These are phyloP conservation scores for Yamadazyma kanchanaburiensis DNA, from an alignment of 1,139 yeast species.

Conservation along the genomic window DNA sequence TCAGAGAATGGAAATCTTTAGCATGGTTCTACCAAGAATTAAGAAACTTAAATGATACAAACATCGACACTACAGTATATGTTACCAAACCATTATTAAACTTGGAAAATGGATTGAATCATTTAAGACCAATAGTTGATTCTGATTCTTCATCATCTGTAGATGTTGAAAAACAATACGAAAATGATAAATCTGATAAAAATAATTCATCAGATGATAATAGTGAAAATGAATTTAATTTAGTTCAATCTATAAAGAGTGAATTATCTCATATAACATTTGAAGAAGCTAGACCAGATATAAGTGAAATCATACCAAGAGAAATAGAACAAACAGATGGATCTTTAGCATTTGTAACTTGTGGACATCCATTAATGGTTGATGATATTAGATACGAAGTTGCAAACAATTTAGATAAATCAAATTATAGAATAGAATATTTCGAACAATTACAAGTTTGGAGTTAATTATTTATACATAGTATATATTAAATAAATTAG, in stretches of 20 bases:
- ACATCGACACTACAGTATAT: conserved; percentile 21
- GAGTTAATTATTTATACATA: conserved; percentile 14
- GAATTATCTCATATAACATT: conserved; percentile 22
- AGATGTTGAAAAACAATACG: conserved; percentile 11
- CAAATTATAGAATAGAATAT: conserved; percentile 21
- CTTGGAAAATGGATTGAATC: conserved; percentile 9
- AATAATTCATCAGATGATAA: conserved; percentile 7
- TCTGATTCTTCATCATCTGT: conserved; percentile 11
- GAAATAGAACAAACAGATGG: conserved; percentile 23
- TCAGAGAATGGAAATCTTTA: conserved; percentile 37
- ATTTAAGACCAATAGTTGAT: conserved; percentile 10
- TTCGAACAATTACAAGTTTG: conserved; percentile 28
- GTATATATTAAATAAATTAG: conserved; percentile 1
- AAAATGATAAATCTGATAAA: conserved; percentile 11
- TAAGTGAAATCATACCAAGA: conserved; percentile 18
- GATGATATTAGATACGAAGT: conserved; percentile 26
- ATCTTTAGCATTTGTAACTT: conserved; percentile 30
- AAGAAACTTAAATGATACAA: conserved; percentile 20
- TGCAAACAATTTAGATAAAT: conserved; percentile 17
- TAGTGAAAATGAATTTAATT: conserved; percentile 2
- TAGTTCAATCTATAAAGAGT: conserved; percentile 9
- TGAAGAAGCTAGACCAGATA: conserved; percentile 28
- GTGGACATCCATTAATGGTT: conserved; percentile 38
- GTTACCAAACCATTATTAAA: conserved; percentile 16
- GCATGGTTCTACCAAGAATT: conserved; percentile 49